Evolutionary conservation across 257 asterid genomes (phyloP), one percentile per base, ranked within the genome.

Genomic region (Capsicum pubescens): DNA sequence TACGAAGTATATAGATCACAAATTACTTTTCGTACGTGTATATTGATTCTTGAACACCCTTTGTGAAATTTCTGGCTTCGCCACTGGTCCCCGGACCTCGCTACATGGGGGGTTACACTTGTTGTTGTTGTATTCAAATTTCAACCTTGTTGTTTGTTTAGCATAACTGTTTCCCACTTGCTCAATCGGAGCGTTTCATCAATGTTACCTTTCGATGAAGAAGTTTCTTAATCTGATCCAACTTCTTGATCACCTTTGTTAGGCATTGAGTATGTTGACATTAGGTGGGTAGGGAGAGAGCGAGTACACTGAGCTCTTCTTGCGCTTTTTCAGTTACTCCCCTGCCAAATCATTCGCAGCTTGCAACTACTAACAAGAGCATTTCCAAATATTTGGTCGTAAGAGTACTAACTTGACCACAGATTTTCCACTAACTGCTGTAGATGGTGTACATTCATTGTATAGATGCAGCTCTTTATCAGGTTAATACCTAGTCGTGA

Each of bases 231-330:
- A 39, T 66, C 2, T 66, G n/a, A 64, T 64, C 36, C 71, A 35
- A 12, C 46, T 36, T 36, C 52, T 68, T 68, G 50, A 68, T 68
- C 76, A 68, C 76, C 76, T 67, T 35, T 15, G 32, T n/a, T 60
- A 39, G 44, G 44, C 44, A 3, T 39, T 39, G 44, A 39, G 44
- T 39, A 39, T 39, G 5, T 39, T 39, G 44, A 3, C 44, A 39
- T 39, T 39, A 39, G 44, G 44, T 39, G 5, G 44, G 44, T 39
- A 39, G 44, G 44, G 44, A 39, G 44, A 39, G 44, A 39, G 44
- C 2, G 44, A 39, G 5, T 4, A 39, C 44, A 39, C 44, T 39
- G 44, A 39, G 5, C 50, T 67, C 21, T 67, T 14, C 50, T 0
- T 32, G 50, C 50, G 36, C 21, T 35, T 35, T 36, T 67, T 13